Conservation (phyloP, 1,139 yeast species). For the Kodamaea arcana region DNA sequence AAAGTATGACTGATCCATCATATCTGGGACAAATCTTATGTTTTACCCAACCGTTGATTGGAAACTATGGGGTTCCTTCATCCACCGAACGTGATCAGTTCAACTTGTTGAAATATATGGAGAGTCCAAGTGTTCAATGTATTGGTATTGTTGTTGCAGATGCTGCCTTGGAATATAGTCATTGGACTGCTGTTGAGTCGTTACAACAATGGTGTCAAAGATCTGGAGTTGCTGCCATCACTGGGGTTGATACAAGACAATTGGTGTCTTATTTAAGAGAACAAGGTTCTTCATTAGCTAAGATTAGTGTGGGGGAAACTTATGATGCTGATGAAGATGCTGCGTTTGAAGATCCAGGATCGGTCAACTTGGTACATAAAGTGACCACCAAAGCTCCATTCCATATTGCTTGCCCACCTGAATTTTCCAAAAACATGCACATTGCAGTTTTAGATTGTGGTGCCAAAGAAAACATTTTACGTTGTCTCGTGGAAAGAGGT, state of each 20-base stretch:
- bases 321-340: conserved; percentile 90
- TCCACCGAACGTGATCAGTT: conserved; percentile 74
- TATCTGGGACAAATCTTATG: conserved; percentile 94
- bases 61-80: conserved; percentile 97
- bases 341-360: conserved; percentile 90
- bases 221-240: conserved; percentile 93
- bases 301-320: conserved; percentile 84
- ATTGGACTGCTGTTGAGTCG: conserved; percentile 98
- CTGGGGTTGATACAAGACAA: conserved; percentile 96
- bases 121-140: conserved; percentile 87
- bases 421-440: conserved; percentile 57
- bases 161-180: conserved; percentile 90
- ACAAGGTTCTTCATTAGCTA: conserved; percentile 89
- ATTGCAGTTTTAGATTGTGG: conserved; percentile 97
- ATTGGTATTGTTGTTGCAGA: conserved; percentile 95
- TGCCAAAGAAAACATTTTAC: conserved; percentile 91
- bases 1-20: conserved; percentile 97
- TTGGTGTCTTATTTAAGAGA: conserved; percentile 91
- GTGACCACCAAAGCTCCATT: conserved; percentile 95
- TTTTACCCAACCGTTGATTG: conserved; percentile 94
- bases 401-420: conserved; percentile 70
- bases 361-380: conserved; percentile 83
- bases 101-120: conserved; percentile 83
- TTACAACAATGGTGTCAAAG: conserved; percentile 94
- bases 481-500: conserved; percentile 91